Evolutionary conservation across 768 basidiomycete species (phyloP), one percentile per base, ranked within the genome.

Genomic region (Leccinum disarticulatum): DNA sequence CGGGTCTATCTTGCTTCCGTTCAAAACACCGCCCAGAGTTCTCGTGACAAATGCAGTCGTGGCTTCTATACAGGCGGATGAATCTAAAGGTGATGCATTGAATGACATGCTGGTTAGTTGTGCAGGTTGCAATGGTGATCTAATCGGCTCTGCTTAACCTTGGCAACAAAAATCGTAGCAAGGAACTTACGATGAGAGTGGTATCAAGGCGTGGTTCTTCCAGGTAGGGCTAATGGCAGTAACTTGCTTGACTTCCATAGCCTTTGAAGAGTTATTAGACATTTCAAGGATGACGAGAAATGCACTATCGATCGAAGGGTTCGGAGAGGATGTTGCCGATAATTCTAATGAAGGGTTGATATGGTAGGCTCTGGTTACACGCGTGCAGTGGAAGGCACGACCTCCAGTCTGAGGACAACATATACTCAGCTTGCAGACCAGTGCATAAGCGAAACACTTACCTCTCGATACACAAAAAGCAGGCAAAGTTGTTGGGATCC

Each of bases 211-310:
- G 2, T 71, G 69, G 61, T 83, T 86, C 46, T 72, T 70, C 93
- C 93, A 95, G 6, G 77, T 75, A 1, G 90, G 83, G 64, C 92
- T 93, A 53, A 92, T 62, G 28, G 83, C 79, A 4, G 80, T 81
- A 7, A 94, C 65, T 63, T 90, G 86, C 4, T 77, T 78, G 17
- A 95, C 62, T 15, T 71, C 65, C 33, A 90, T 66, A 15, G 77
- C 66, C 25, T 69, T 69, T 4, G 76, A 76, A 19, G 74, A 68
- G 1, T 78, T 57, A 67, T 90, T 90, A 53, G 79, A 79, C 7
- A 91, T 64, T 61, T 86, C 82, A 10, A 90, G 62, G 55, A 81
- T 77, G 28, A 90, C 55, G 7, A 78, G 68, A 68, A 83, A 90
- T n/a, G 77, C 65, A 58, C 80, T 66, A 14, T 84, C 82, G 25